Base-by-base conservation (phyloP, 257 asterid genomes). In the Fraxinus cuspidata region DNA sequence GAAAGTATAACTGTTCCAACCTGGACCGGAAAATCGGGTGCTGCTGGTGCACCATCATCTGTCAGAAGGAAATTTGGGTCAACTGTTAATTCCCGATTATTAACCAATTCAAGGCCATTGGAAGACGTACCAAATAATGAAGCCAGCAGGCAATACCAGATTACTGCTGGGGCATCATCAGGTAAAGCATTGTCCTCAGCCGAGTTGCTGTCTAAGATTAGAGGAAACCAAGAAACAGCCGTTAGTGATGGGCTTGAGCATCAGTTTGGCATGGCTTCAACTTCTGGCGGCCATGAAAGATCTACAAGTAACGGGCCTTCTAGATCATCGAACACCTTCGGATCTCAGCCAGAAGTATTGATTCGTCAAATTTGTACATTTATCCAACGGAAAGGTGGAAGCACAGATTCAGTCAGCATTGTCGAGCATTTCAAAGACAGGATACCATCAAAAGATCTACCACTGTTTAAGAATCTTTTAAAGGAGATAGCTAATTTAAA, bases 1-100 rank as follows among this genome's bases (percentile, higher is more conserved):
- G 98, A 95, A 78, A 86, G 92, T 77, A 86, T 95, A 74, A 77
- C 90, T 28, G 86, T 90, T 75, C 99, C 99, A 56, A 95, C 99
- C 4, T 95, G 99, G 99, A 95, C 99, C 0, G 99, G 99, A 58
- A 87, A 65, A 87, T 86, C 97, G 42, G 99, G 99, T 73, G 89
- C 93, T 29, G 99, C 99, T 28, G 99, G 99, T 74, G 99, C 93
- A 72, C 99, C 98, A 19, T 82, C 92, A 68, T 87, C 96, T 23
- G 80, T 83, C 38, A 85, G 79, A 77, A 87, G 87, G 78, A 91
- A 88, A 88, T 95, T 95, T 70, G 99, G 99, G 67, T 90, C 97
- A 13, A 83, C 98, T 1, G 72, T 89, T 42, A 91, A 88, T 77
- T 58, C 90, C 73, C 92, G 80, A 73, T 66, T 93, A 78, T 80